phyloP scores from a whole-genome alignment of 2,329 filamentous ascomycete genomes.

The Pseudophaeomoniella oleicola region DNA sequence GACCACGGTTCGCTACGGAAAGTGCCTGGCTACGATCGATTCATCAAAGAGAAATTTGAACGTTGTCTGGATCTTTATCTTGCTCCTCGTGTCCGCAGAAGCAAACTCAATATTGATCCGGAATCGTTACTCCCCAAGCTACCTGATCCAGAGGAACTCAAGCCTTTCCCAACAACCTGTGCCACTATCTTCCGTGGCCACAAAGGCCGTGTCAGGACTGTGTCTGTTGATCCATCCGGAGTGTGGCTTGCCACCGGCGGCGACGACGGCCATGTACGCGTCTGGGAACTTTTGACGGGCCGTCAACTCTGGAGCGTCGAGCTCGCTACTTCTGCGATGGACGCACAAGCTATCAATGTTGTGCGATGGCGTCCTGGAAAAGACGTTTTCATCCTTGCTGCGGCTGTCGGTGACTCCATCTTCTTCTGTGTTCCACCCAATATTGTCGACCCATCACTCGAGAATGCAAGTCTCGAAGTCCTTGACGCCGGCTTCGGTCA shows the following conservation, averaged over 20 bases:
- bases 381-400: conserved; percentile 68
- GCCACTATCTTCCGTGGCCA: conserved; percentile 81
- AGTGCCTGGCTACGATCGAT: conserved; percentile 77
- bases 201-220: conserved; percentile 69
- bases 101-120: conserved; percentile 92
- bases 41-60: conserved; percentile 94
- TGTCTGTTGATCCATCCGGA: conserved; percentile 74
- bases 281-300: conserved; percentile 80
- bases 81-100: conserved; percentile 79
- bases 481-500: conserved; percentile 89
- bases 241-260: conserved; percentile 81
- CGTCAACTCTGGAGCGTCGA: conserved; percentile 77
- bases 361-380: conserved; percentile 81
- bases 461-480: conserved; percentile 58
- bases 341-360: conserved; percentile 64
- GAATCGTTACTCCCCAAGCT: conserved; percentile 84
- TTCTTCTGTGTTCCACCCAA: conserved; percentile 69
- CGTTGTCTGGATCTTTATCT: conserved; percentile 90
- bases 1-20: conserved; percentile 74
- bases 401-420: conserved; percentile 69
- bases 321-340: conserved; percentile 37
- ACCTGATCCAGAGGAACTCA: conserved; percentile 81
- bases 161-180: conserved; percentile 84
- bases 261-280: conserved; percentile 79
- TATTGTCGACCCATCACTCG: conserved; percentile 47